Evolutionary conservation across 2,329 filamentous ascomycete genomes (phyloP).

Genomic region (Curvularia sp.): DNA sequence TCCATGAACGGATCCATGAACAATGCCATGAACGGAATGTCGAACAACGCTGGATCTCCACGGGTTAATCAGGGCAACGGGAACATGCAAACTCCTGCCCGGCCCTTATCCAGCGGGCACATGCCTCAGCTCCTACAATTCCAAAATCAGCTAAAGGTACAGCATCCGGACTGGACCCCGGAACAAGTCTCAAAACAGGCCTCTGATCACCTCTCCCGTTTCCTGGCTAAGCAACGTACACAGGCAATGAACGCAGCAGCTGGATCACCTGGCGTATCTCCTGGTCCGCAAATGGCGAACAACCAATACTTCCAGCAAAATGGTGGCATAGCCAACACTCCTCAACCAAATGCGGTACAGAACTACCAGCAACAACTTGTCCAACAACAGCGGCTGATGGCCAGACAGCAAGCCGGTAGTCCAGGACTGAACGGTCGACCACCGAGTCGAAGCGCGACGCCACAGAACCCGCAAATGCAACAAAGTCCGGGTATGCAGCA

Average conservation of each 20-base stretch:
- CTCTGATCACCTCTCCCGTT: slow-evolving; percentile 44
- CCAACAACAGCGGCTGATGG: slow-evolving; percentile 50
- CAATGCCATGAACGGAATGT: slow-evolving; percentile 45
- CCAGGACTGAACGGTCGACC: slow-evolving; percentile 43
- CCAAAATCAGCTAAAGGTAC: slow-evolving; percentile 42
- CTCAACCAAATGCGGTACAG: slow-evolving; percentile 46
- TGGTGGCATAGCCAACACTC: slow-evolving; percentile 38
- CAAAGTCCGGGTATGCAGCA: slow-evolving; percentile 47
- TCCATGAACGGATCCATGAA: slow-evolving; percentile 46
- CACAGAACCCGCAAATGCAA: slow-evolving; percentile 47
- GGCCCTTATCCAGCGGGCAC: slow-evolving; percentile 43
- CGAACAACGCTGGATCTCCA: slow-evolving; percentile 46
- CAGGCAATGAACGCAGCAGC: slow-evolving; percentile 50
- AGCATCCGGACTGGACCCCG: slow-evolving; percentile 48
- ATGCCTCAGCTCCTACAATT: slow-evolving; percentile 46
- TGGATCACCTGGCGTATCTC: slow-evolving; percentile 42
- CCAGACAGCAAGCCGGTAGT: slow-evolving; percentile 42
- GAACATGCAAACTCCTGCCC: slow-evolving; percentile 40
- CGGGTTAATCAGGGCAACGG: slow-evolving; percentile 42
- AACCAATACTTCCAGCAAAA: slow-evolving; percentile 47
- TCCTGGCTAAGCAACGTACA: slow-evolving; percentile 44
- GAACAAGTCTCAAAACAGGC: slow-evolving; percentile 47
- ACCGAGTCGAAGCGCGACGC: slow-evolving; percentile 50
- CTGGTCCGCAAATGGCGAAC: slow-evolving; percentile 44
- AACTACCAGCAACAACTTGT: slow-evolving; percentile 49